Base-by-base conservation (phyloP, 2,329 filamentous ascomycete genomes). In the Cytospora piceae region DNA sequence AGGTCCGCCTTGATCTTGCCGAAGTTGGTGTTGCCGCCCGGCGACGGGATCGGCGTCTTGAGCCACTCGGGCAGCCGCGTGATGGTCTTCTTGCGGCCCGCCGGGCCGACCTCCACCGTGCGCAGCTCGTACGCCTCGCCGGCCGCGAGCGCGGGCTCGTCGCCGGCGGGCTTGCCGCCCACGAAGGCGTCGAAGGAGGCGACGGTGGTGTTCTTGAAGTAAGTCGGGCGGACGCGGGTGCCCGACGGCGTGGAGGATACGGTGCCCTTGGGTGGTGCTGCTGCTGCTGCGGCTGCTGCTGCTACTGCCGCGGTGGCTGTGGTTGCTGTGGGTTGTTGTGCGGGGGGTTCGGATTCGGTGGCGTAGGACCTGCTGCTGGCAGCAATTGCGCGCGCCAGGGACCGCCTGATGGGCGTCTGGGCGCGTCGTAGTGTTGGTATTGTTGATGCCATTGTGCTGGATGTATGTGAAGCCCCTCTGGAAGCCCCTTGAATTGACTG, bases 1-100 rank as follows among this genome's bases (percentile, higher is more conserved):
- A 99, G 81, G 77, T 99, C 95, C 69, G 90, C 89, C 83, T 97
- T 97, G 78, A 99, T 96, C 74, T 92, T 92, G 81, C 96, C 96
- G 83, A 90, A 97, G 80, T 96, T 96, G 65, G 82, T 79, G 75
- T 87, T 90, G 68, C 90, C 90, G 15, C 88, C 87, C 0, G 95
- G 72, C 27, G 69, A 74, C 8, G 76, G 95, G 64, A 99, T 95
- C 1, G 93, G 92, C 27, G 94, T 99, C 84, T 98, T 97, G 69
- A 99, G 87, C 95, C 95, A 99, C 71, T 90, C 86, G 24, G 95
- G 95, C 58, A 99, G 82, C 57, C 95, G 88, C 17, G 87, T 90
- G 72, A 90, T 86, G 71, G 86, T 88, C 70, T 81, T 82, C 75
- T 87, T 86, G 75, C 83, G 85, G 67, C 86, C 86, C 32, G 82